Evolutionary conservation across 805 yeast genomes (phyloP), one percentile per base, ranked within the genome.

Genomic region (Wickerhamiella musiphila): DNA sequence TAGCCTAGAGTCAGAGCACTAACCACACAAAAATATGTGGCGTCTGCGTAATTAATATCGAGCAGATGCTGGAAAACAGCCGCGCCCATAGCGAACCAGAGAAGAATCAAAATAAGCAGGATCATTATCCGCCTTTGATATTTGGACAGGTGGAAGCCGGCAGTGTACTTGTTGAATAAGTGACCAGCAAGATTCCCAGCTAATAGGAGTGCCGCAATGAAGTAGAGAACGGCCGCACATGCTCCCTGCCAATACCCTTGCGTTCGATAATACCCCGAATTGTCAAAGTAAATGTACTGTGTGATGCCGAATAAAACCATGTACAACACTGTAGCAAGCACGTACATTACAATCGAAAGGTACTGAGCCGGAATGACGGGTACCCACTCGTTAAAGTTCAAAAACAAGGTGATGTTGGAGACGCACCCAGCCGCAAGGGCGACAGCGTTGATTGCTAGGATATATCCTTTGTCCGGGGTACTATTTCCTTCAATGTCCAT

Each of bases 241-340:
- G 68, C 67, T 0, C 82, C 93, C 51, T 64, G 75, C 83, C 84
- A 82, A 48, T 67, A 82, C 2, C 92, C 93, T 40, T 69, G 74
- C 0, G 79, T 57, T 10, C 59, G 53, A 4, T 24, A 15, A 33
- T 42, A 47, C 40, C 23, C 45, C 10, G 29, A 13, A 2, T 31
- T 43, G 6, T 28, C 46, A 29, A 56, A 50, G 32, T 55, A 54
- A 3, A 35, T 33, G n/a, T 36, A 37, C 28, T 58, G 48, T 6
- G 66, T 50, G 3, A 61, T 45, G 5, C 65, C 41, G 1, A 75
- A 49, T 2, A 66, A 71, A 0, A 58, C 58, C 31, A 75, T 34
- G 22, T 82, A 56, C 9, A 77, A 39, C 2, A 58, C 31, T 4
- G 69, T 59, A 0, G 90, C 90, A 2, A 61, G 25, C 7, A 70